Percentiles rank a stretch among this genome's conserved stretches.
phyloP scores from a whole-genome alignment of 2,329 filamentous ascomycete species.

The Aspergillus sp. region DNA sequence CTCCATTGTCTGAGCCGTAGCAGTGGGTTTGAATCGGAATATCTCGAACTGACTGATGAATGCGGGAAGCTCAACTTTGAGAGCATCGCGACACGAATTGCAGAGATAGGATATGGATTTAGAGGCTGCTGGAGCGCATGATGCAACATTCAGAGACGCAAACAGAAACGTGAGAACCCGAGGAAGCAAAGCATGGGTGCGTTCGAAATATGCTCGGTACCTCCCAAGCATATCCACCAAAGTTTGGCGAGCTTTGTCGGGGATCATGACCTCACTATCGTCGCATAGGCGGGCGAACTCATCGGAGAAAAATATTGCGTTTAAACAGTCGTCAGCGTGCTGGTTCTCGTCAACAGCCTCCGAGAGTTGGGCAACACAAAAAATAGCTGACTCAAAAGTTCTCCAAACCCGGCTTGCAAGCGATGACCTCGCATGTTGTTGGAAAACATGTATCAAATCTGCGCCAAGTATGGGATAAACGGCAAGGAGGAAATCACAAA shows the following conservation, averaged over 20 bases:
- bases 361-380: conserved; percentile 45
- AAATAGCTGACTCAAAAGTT: conserved; percentile 45
- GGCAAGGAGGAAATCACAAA: conserved; percentile 46
- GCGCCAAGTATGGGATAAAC: conserved; percentile 45
- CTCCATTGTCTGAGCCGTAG: conserved; percentile 39
- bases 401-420: conserved; percentile 40
- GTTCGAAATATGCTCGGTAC: conserved; percentile 46
- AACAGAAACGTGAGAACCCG: conserved; percentile 46
- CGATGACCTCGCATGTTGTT: conserved; percentile 35
- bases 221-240: conserved; percentile 45
- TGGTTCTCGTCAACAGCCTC: conserved; percentile 47
- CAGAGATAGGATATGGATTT: conserved; percentile 46
- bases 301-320: conserved; percentile 41
- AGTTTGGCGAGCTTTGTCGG: conserved; percentile 41
- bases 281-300: conserved; percentile 36
- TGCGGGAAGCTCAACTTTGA: conserved; percentile 42
- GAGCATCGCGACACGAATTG: conserved; percentile 43
- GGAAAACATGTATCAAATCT: conserved; percentile 43
- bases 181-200: conserved; percentile 41
- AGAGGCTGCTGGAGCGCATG: conserved; percentile 43
- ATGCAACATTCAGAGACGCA: conserved; percentile 42
- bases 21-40: conserved; percentile 38
- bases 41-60: conserved; percentile 44
- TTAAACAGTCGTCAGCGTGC: conserved; percentile 41
- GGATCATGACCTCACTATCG: conserved; percentile 31